A percentile compares a stretch with the other conserved stretches of the same genome.
These are phyloP conservation scores for Rhodamnia rubescens DNA, from an alignment of 345 rosid genomes.

Conservation along the genomic window DNA sequence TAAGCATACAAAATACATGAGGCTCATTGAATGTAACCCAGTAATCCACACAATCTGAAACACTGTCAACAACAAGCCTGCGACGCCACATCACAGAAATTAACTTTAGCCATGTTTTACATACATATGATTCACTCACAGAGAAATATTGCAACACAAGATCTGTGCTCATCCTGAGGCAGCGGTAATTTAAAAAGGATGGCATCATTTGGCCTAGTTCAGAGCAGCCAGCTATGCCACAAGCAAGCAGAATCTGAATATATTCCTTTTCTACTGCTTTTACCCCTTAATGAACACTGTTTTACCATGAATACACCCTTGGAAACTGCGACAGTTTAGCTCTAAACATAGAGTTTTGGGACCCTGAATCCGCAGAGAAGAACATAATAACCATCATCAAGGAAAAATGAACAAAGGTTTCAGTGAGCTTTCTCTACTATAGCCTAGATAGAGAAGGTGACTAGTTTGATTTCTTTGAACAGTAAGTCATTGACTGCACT, in stretches of 20 bases:
- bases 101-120: slow-evolving; percentile 1
- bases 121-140: background rate
- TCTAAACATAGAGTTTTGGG: background rate
- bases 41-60: slow-evolving; percentile 72
- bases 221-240: background rate
- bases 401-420: background rate
- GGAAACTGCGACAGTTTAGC: background rate
- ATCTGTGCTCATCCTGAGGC: background rate
- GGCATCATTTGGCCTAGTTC: background rate
- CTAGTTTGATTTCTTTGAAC: background rate
- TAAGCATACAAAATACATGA: slow-evolving; percentile 84
- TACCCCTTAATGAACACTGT: background rate
- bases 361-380: background rate
- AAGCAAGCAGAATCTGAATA: background rate
- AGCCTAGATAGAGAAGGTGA: background rate
- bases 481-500: background rate
- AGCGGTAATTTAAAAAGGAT: background rate
- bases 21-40: slow-evolving; percentile 96
- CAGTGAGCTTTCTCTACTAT: background rate
- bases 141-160: background rate
- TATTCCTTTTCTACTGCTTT: background rate
- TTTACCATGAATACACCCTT: background rate
- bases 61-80: slow-evolving; percentile 83
- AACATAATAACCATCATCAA: background rate
- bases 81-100: slow-evolving; percentile 3